These are phyloP conservation scores for Eucommia ulmoides DNA, from an alignment of 257 asterid genomes.

Conservation along the genomic window DNA sequence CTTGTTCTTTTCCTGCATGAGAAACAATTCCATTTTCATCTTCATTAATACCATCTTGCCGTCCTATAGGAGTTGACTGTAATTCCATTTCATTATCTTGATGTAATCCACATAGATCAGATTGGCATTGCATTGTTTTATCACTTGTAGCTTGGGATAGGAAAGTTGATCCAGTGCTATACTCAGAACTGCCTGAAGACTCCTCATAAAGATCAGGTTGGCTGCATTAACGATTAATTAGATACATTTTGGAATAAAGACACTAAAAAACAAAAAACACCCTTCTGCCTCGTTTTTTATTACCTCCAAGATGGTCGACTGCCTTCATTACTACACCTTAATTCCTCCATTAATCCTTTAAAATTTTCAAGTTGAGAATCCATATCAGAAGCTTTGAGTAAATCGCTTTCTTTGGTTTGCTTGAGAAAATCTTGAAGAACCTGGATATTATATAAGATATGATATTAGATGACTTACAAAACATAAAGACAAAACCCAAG, in stretches of 20 bases:
- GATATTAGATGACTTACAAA: slow-evolving; percentile 4
- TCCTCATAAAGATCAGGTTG: slow-evolving; percentile 50
- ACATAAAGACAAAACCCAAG: neutral
- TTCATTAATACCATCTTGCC: slow-evolving; percentile 29
- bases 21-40: slow-evolving; percentile 26
- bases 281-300: neutral
- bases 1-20: neutral
- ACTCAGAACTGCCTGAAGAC: slow-evolving; percentile 61
- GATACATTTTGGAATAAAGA: slow-evolving; percentile 11
- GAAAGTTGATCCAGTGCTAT: slow-evolving; percentile 72
- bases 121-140: slow-evolving; percentile 26
- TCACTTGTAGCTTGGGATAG: slow-evolving; percentile 27
- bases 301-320: slow-evolving; percentile 69
- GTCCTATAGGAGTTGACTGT: slow-evolving; percentile 27
- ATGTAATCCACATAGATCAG: slow-evolving; percentile 25
- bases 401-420: slow-evolving; percentile 56
- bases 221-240: slow-evolving; percentile 37
- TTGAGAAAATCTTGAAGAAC: slow-evolving; percentile 63
- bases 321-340: slow-evolving; percentile 38
- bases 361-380: slow-evolving; percentile 52
- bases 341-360: slow-evolving; percentile 57
- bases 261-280: neutral
- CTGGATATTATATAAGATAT: slow-evolving; percentile 26
- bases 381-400: slow-evolving; percentile 29
- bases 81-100: slow-evolving; percentile 29